phyloP scores from a whole-genome alignment of 1,139 yeast genomes.

The Candida dubliniensis region DNA sequence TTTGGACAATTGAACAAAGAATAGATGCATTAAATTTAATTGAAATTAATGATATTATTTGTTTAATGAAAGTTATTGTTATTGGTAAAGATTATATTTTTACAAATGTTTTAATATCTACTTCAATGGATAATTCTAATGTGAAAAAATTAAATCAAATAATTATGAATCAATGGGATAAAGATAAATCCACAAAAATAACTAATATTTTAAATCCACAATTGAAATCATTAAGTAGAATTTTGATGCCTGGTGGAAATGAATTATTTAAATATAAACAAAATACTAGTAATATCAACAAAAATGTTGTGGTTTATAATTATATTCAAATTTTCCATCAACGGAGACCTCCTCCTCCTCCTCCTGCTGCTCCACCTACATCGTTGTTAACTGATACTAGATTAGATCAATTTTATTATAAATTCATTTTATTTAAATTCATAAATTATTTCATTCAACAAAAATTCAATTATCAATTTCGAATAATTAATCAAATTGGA shows the following conservation, averaged over 20 bases:
- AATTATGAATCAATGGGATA: constrained; percentile 12
- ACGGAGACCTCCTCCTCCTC: constrained; percentile 29
- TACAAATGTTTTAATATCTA: constrained; percentile 48
- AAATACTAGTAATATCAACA: constrained; percentile 38
- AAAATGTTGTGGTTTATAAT: constrained; percentile 47
- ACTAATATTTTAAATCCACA: background rate
- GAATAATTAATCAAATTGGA: constrained; percentile 49
- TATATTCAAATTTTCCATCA: constrained; percentile 58
- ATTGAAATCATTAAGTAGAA: constrained; percentile 27
- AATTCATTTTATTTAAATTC: constrained; percentile 17
- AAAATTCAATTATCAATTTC: constrained; percentile 43
- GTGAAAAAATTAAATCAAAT: constrained; percentile 15
- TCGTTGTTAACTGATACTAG: too few species aligned
- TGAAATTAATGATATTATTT: constrained; percentile 23
- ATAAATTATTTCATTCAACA: constrained; percentile 44
- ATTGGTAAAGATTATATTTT: constrained; percentile 24
- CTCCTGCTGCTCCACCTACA: too few species aligned
- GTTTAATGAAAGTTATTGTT: constrained; percentile 23
- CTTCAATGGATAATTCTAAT: constrained; percentile 32
- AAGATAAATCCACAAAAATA: constrained; percentile 18
- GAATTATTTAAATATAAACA: constrained; percentile 9
- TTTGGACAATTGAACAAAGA: constrained; percentile 53
- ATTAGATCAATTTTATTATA: too few species aligned
- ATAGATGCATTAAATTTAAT: constrained; percentile 34
- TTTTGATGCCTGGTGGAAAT: constrained; percentile 36